Conservation (phyloP, 2,329 filamentous ascomycete genomes). For the Fragosphaeria purpurea region DNA sequence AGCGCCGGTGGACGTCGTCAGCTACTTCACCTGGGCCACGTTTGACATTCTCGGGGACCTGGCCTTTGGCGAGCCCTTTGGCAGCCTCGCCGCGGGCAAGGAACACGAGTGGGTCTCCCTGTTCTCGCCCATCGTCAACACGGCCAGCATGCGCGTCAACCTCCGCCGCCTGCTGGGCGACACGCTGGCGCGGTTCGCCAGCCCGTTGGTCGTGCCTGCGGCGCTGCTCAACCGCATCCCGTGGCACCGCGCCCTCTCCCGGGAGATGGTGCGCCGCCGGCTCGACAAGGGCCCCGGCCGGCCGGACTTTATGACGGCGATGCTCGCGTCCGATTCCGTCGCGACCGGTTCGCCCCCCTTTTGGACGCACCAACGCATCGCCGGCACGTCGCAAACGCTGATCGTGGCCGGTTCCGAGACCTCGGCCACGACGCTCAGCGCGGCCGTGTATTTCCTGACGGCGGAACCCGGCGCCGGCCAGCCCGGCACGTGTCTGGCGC, state of each 20-base stretch:
- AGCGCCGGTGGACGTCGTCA: constrained; percentile 35
- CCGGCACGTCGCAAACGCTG: constrained; percentile 15
- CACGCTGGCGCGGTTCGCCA: not conserved
- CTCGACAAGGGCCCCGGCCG: constrained; percentile 1
- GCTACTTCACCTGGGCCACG: constrained; percentile 23
- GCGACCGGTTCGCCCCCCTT: not conserved
- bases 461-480: constrained; percentile 21
- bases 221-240: not conserved
- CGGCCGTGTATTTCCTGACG: constrained; percentile 29
- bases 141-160: not conserved
- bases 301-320: constrained; percentile 11
- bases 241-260: not conserved
- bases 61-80: constrained; percentile 33
- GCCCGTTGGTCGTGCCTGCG: not conserved
- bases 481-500: constrained; percentile 15
- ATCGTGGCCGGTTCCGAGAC: constrained; percentile 41
- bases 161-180: constrained; percentile 2
- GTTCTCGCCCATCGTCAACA: constrained; percentile 18
- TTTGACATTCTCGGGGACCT: constrained; percentile 34
- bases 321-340: not conserved
- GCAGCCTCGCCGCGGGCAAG: constrained; percentile 20
- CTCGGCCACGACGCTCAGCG: constrained; percentile 34
- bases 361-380: constrained; percentile 1
- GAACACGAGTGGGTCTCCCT: constrained; percentile 18
- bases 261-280: constrained; percentile 6